These are phyloP conservation scores for Epichloe brachyelytri DNA, from an alignment of 2,329 filamentous ascomycete species.

Conservation along the genomic window DNA sequence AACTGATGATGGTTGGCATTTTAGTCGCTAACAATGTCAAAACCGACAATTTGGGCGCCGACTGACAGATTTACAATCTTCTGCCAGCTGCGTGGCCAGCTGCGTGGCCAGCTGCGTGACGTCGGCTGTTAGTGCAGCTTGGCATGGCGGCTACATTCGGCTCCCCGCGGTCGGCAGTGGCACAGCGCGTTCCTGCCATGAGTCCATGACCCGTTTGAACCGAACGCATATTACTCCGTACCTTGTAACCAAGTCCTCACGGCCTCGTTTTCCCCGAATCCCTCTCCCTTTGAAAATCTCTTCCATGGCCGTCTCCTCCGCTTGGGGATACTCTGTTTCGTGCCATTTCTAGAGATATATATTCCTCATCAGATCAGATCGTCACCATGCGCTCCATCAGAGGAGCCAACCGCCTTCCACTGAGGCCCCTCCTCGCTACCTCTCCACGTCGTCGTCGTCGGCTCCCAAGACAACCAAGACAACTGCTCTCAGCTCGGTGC, in stretches of 20 bases:
- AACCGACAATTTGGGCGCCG: too few species aligned
- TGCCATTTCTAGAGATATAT: conserved; percentile 3
- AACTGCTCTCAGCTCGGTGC: conserved; percentile 58
- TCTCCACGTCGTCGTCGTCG: conserved; percentile 16
- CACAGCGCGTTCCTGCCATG: not conserved
- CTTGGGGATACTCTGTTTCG: conserved; percentile 4
- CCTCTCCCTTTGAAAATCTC: not conserved
- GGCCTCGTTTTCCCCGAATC: not conserved
- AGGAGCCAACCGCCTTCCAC: conserved; percentile 34
- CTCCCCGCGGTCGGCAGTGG: conserved; percentile 16
- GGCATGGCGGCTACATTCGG: conserved; percentile 18
- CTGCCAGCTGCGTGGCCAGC: too few species aligned
- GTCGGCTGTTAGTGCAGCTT: not conserved
- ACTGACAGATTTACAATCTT: too few species aligned
- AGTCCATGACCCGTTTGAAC: too few species aligned
- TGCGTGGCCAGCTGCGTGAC: too few species aligned
- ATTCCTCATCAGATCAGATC: not conserved
- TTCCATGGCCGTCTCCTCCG: not conserved
- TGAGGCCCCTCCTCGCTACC: conserved; percentile 30
- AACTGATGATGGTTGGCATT: too few species aligned
- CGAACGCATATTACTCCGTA: too few species aligned
- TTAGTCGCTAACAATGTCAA: too few species aligned
- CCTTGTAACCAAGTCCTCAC: not conserved
- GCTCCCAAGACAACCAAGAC: conserved; percentile 23
- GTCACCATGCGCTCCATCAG: conserved; percentile 42